Percentiles rank a stretch among this genome's conserved stretches.
phyloP scores from a whole-genome alignment of 495 filamentous ascomycete genomes.

The Penicillium angulare region DNA sequence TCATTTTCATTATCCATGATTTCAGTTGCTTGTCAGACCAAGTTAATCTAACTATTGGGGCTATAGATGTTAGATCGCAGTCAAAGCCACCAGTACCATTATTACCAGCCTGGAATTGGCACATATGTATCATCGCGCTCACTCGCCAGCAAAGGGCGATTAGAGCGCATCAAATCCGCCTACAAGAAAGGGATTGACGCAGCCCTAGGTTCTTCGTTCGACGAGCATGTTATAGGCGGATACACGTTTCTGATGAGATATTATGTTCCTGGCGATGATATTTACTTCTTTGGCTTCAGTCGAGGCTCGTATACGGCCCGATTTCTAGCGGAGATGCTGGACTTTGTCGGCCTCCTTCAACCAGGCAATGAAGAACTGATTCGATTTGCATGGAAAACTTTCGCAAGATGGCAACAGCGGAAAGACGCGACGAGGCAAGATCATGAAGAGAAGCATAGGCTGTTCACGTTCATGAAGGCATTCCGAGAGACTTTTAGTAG shows the following conservation, averaged over 20 bases:
- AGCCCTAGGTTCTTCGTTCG: constrained; percentile 77
- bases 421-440: constrained; percentile 52
- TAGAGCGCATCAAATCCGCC: constrained; percentile 65
- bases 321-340: constrained; percentile 82
- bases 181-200: constrained; percentile 79
- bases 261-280: constrained; percentile 73
- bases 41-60: neutral
- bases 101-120: constrained; percentile 67
- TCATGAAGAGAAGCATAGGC: constrained; percentile 56
- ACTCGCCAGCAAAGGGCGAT: constrained; percentile 58
- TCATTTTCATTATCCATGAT: neutral
- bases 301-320: constrained; percentile 80
- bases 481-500: constrained; percentile 84
- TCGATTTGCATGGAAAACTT: constrained; percentile 84
- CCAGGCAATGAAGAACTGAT: constrained; percentile 83
- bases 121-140: constrained; percentile 70
- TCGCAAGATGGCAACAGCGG: constrained; percentile 75
- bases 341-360: constrained; percentile 72
- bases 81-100: constrained; percentile 42
- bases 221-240: constrained; percentile 74
- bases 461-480: constrained; percentile 72
- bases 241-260: constrained; percentile 88
- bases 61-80: constrained; percentile 52
- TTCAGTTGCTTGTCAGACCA: neutral
- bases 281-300: constrained; percentile 79